A percentile compares a stretch with the other conserved stretches of the same genome.
Conservation (phyloP, 2,329 filamentous ascomycete genomes). For the Camillea tinctor region DNA sequence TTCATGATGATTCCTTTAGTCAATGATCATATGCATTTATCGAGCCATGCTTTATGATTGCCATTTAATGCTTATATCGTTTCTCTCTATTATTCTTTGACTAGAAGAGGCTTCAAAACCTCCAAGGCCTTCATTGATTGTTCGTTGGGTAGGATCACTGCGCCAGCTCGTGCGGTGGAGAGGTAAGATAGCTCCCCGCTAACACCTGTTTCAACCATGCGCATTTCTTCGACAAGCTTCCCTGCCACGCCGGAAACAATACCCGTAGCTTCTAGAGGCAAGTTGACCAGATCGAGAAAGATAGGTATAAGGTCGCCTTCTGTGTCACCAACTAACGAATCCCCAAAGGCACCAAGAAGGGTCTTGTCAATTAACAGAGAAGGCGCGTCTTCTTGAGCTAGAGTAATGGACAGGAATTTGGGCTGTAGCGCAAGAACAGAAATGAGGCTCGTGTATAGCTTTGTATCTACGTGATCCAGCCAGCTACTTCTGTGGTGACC, state of each 20-base stretch:
- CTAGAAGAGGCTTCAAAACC: conserved; percentile 59
- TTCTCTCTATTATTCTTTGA: conserved; percentile 28
- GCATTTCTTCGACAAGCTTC: conserved; percentile 71
- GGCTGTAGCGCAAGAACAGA: conserved; percentile 61
- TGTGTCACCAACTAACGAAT: conserved; percentile 73
- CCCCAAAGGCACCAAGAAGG: conserved; percentile 64
- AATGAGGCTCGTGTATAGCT: conserved; percentile 62
- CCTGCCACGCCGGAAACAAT: conserved; percentile 95
- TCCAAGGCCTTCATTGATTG: conserved; percentile 72
- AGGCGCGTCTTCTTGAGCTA: conserved; percentile 71
- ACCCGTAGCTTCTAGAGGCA: conserved; percentile 86
- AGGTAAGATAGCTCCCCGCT: conserved; percentile 84
- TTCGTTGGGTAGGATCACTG: conserved; percentile 78
- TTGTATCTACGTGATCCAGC: conserved; percentile 61
- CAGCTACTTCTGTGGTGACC: conserved; percentile 42
- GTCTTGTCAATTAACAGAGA: conserved; percentile 70
- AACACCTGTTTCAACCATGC: conserved; percentile 39
- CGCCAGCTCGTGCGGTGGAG: conserved; percentile 83
- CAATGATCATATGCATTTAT: not conserved
- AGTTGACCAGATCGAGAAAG: conserved; percentile 75
- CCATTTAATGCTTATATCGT: not conserved
- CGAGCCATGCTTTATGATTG: not conserved
- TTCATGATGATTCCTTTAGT: not conserved
- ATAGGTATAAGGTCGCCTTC: conserved; percentile 78
- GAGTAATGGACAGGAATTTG: conserved; percentile 70